phyloP scores from a whole-genome alignment of 306 rosid species.

The Chamaecrista fasciculata region DNA sequence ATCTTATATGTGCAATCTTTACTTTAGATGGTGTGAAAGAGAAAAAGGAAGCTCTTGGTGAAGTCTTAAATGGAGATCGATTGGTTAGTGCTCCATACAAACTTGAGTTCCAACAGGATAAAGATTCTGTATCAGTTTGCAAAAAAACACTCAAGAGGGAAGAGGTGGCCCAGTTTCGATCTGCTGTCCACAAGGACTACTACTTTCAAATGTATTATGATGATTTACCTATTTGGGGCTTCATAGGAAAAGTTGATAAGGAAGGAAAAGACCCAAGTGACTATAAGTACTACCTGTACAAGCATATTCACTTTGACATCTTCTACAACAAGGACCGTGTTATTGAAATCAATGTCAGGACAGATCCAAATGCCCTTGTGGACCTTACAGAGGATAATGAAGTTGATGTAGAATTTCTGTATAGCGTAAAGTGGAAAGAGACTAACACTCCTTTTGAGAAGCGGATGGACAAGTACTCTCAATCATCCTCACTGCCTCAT shows the following conservation, averaged over 20 bases:
- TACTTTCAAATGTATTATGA: constrained; percentile 88
- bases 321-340: constrained; percentile 72
- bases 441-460: constrained; percentile 68
- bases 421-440: constrained; percentile 84
- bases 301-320: constrained; percentile 75
- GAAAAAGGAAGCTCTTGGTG: constrained; percentile 88
- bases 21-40: constrained; percentile 58
- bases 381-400: constrained; percentile 73
- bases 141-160: constrained; percentile 48
- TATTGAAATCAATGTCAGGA: constrained; percentile 63
- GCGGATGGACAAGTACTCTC: constrained; percentile 81
- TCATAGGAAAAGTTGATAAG: constrained; percentile 78
- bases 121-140: constrained; percentile 57
- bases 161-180: constrained; percentile 60
- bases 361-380: constrained; percentile 58
- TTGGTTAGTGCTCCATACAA: constrained; percentile 76
- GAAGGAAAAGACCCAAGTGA: constrained; percentile 76
- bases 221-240: constrained; percentile 90
- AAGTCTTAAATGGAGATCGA: constrained; percentile 88
- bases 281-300: constrained; percentile 61
- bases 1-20: constrained; percentile 19
- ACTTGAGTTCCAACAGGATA: constrained; percentile 62
- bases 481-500: constrained; percentile 69
- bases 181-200: constrained; percentile 71
- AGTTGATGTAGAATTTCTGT: constrained; percentile 57